A percentile compares a stretch with the other conserved stretches of the same genome.
phyloP scores from a whole-genome alignment of 371 early-diverging fungal species.

The Haplosporangium sp. region DNA sequence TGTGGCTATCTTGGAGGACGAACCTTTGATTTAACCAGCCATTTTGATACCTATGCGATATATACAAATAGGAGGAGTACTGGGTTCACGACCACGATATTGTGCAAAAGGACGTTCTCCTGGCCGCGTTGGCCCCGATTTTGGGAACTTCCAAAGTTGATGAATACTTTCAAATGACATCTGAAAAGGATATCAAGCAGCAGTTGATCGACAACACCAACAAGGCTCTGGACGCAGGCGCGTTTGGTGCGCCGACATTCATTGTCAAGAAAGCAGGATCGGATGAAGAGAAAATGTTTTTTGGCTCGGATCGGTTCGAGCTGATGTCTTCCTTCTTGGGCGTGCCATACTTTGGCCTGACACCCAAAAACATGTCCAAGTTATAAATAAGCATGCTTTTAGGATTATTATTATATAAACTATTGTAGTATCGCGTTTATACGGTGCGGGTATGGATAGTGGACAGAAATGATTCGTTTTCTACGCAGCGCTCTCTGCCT shows the following conservation, averaged over 20 bases:
- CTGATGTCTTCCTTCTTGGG: slow-evolving; percentile 48
- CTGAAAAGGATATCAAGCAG: slow-evolving; percentile 31
- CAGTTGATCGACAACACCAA: slow-evolving; percentile 49
- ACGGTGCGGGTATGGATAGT: too few relatives aligned
- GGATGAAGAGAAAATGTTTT: slow-evolving; percentile 53
- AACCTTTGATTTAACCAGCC: too few relatives aligned
- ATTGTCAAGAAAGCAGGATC: slow-evolving; percentile 49
- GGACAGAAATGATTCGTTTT: too few relatives aligned
- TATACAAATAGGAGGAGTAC: slow-evolving; percentile 34
- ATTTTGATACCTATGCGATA: too few relatives aligned
- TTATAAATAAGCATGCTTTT: slow-evolving; percentile 10
- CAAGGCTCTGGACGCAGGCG: slow-evolving; percentile 40
- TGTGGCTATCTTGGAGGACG: too few relatives aligned
- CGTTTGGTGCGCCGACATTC: slow-evolving; percentile 61
- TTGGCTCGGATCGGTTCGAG: slow-evolving; percentile 63
- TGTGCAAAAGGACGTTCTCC: slow-evolving; percentile 39
- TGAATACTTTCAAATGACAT: slow-evolving; percentile 29
- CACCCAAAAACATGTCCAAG: slow-evolving; percentile 15
- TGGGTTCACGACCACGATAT: slow-evolving; percentile 36
- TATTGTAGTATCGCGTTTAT: too few relatives aligned
- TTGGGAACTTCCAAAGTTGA: slow-evolving; percentile 33
- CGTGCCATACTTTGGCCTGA: slow-evolving; percentile 41
- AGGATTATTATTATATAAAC: neutral
- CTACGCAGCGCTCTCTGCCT: neutral
- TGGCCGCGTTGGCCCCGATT: slow-evolving; percentile 23